These are phyloP conservation scores for Monotropa hypopitys DNA, from an alignment of 179 eudicot genomes.

Conservation along the genomic window DNA sequence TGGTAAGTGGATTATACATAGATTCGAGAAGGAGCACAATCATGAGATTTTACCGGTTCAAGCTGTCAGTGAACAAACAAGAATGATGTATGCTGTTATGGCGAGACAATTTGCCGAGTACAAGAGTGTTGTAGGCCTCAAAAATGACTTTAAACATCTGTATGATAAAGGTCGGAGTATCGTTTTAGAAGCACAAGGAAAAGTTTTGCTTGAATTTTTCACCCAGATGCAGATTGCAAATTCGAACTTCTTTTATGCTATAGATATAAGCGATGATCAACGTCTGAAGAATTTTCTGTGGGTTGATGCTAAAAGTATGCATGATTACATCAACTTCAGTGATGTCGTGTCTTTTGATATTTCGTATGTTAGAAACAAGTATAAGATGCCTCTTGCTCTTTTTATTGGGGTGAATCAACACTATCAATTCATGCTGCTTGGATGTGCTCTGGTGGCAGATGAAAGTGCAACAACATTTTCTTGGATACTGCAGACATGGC, in stretches of 20 bases:
- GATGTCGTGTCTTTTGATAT: slow-evolving; percentile 52
- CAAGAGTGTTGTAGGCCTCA: slow-evolving; percentile 41
- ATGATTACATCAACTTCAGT: slow-evolving; percentile 30
- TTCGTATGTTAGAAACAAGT: slow-evolving; percentile 41
- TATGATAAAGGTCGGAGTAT: slow-evolving; percentile 34
- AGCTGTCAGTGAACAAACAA: slow-evolving; percentile 49
- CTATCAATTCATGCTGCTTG: slow-evolving; percentile 42
- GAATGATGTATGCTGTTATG: slow-evolving; percentile 55
- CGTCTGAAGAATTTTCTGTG: slow-evolving; percentile 37
- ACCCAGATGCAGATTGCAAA: slow-evolving; percentile 33
- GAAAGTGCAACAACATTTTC: slow-evolving; percentile 24
- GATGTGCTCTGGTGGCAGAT: slow-evolving; percentile 46
- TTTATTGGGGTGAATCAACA: slow-evolving; percentile 53
- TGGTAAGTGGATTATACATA: slow-evolving; percentile 52
- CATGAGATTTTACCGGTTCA: slow-evolving; percentile 57
- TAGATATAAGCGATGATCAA: slow-evolving; percentile 42
- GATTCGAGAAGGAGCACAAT: slow-evolving; percentile 47
- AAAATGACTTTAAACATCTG: slow-evolving; percentile 30
- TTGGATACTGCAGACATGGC: slow-evolving; percentile 46
- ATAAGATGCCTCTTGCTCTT: slow-evolving; percentile 43
- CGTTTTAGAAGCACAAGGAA: slow-evolving; percentile 28
- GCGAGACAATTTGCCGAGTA: slow-evolving; percentile 50
- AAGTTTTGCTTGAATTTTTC: slow-evolving; percentile 30
- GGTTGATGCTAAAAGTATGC: slow-evolving; percentile 47
- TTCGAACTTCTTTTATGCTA: slow-evolving; percentile 45